Conservation (phyloP, 2,329 filamentous ascomycete genomes). For the Thelonectria rubi region DNA sequence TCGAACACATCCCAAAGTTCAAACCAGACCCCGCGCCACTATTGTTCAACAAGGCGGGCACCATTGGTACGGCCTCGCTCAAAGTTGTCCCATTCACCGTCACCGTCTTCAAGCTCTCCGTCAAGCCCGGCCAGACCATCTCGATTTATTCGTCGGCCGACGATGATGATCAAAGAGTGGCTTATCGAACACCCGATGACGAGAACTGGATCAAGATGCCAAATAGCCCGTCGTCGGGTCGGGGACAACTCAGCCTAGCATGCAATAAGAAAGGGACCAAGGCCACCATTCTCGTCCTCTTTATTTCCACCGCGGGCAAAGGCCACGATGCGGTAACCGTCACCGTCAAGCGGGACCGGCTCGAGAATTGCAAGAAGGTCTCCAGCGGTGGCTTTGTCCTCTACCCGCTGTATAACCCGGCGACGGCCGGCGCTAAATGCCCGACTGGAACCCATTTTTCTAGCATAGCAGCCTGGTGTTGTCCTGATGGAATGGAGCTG, state of each 20-base stretch:
- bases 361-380: conserved; percentile 6
- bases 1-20: conserved; percentile 1
- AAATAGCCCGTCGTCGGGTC: background rate
- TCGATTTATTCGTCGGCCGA: conserved; percentile 16
- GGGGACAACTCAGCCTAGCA: background rate
- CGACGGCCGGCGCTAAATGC: conserved; percentile 15
- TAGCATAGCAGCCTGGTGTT: conserved; percentile 18
- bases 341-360: conserved; percentile 3
- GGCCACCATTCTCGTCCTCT: conserved; percentile 5
- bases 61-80: conserved; percentile 20
- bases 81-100: conserved; percentile 21
- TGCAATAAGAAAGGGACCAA: conserved; percentile 19
- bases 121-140: conserved; percentile 12
- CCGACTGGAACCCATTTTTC: conserved; percentile 20
- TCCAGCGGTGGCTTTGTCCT: conserved; percentile 24
- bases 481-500: conserved; percentile 25
- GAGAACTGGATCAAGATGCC: conserved; percentile 22
- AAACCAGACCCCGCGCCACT: background rate
- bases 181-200: conserved; percentile 18
- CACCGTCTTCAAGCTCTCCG: conserved; percentile 17
- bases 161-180: conserved; percentile 12
- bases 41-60: conserved; percentile 14
- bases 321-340: conserved; percentile 15
- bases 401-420: conserved; percentile 8
- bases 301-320: conserved; percentile 19